phyloP scores from a whole-genome alignment of 306 rosid genomes.

The Castanopsis chinensis region DNA sequence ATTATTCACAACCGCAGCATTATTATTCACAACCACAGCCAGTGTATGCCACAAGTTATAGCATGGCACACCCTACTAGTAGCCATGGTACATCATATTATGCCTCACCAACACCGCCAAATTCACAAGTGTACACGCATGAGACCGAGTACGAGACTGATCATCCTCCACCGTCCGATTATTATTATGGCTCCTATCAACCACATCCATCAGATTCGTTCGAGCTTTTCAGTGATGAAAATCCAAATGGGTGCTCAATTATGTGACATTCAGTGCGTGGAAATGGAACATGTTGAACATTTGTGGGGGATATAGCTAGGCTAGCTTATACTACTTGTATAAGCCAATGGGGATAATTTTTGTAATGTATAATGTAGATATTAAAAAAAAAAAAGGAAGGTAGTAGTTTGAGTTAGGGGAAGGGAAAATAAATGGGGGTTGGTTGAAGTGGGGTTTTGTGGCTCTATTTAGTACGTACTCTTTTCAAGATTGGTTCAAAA shows the following conservation, averaged over 20 bases:
- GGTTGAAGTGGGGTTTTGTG: slow-evolving; percentile 10
- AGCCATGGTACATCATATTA: slow-evolving; percentile 48
- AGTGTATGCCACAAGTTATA: slow-evolving; percentile 32
- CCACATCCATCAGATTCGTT: slow-evolving; percentile 41
- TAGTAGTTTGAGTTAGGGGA: not conserved
- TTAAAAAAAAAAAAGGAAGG: not conserved
- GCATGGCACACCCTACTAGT: slow-evolving; percentile 37
- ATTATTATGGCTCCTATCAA: slow-evolving; percentile 7
- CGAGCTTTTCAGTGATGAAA: slow-evolving; percentile 72
- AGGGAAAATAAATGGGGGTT: not conserved
- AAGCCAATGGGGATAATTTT: slow-evolving; percentile 28
- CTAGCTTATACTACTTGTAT: slow-evolving; percentile 33
- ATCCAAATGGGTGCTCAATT: slow-evolving; percentile 67
- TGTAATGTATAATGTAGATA: slow-evolving; percentile 34
- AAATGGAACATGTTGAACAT: slow-evolving; percentile 17
- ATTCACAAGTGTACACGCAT: slow-evolving; percentile 31
- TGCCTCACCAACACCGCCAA: slow-evolving; percentile 28
- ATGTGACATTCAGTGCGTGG: slow-evolving; percentile 29
- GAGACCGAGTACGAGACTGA: slow-evolving; percentile 19
- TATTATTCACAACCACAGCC: slow-evolving; percentile 27
- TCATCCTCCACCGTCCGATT: slow-evolving; percentile 22
- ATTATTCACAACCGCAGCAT: no score
- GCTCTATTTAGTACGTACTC: slow-evolving; percentile 20
- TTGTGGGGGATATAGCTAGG: not conserved
- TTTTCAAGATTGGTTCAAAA: slow-evolving; percentile 11